Evolutionary conservation across 805 yeast genomes (phyloP).

Genomic region (Myxozyma geophila): DNA sequence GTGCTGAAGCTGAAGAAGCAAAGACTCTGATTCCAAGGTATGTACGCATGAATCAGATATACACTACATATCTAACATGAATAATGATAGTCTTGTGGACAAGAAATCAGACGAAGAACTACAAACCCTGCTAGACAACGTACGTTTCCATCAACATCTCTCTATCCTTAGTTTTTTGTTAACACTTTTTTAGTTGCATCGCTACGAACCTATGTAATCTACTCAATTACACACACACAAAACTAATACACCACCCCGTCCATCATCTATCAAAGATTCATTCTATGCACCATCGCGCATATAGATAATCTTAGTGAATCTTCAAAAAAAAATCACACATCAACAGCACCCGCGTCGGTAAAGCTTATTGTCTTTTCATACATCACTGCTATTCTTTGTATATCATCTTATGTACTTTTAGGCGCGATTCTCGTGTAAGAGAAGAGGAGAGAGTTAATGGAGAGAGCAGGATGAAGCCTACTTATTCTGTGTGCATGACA

Average conservation of each 20-base stretch:
- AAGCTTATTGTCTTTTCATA: no score
- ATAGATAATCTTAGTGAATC: no score
- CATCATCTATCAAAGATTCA: background rate
- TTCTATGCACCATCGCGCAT: no score
- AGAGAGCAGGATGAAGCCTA: no score
- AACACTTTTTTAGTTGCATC: conserved; percentile 3
- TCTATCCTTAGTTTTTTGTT: background rate
- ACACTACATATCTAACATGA: background rate
- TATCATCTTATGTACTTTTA: no score
- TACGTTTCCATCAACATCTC: conserved; percentile 53
- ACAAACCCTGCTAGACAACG: conserved; percentile 84
- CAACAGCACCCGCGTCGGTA: no score
- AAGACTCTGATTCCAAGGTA: conserved; percentile 78
- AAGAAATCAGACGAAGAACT: conserved; percentile 86
- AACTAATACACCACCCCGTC: background rate
- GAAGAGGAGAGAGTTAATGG: no score
- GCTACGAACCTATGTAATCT: conserved; percentile 11
- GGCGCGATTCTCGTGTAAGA: no score
- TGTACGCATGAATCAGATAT: background rate
- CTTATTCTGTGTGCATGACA: no score
- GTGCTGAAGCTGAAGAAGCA: conserved; percentile 98
- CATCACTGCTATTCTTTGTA: no score
- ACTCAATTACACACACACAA: background rate
- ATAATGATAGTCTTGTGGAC: conserved; percentile 59
- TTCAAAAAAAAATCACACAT: no score